phyloP scores from a whole-genome alignment of 2,329 filamentous ascomycete species.

The Xylariaceae sp. region DNA sequence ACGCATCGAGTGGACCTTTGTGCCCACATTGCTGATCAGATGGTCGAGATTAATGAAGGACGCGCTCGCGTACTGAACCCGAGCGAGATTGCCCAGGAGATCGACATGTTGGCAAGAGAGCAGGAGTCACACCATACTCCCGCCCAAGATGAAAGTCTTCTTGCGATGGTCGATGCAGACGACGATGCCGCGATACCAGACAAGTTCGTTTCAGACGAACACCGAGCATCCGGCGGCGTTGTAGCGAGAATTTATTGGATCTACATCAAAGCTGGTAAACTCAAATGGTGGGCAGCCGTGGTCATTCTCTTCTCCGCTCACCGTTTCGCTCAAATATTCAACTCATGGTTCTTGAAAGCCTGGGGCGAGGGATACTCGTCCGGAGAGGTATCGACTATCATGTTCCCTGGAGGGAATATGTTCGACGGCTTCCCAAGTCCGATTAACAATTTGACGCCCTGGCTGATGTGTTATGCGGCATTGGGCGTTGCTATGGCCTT shows the following conservation, averaged over 20 bases:
- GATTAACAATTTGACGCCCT: conserved; percentile 60
- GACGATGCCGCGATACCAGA: conserved; percentile 54
- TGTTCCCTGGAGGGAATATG: conserved; percentile 23
- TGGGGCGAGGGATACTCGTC: conserved; percentile 74
- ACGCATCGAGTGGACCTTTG: conserved; percentile 77
- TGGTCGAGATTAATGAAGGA: conserved; percentile 64
- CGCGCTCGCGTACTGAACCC: conserved; percentile 45
- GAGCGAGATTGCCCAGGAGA: conserved; percentile 40
- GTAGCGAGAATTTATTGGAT: conserved; percentile 73
- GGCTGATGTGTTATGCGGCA: conserved; percentile 65
- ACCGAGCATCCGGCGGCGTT: conserved; percentile 68
- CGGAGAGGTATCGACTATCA: conserved; percentile 11
- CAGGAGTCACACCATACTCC: conserved; percentile 19
- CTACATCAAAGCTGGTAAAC: conserved; percentile 75
- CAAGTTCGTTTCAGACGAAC: conserved; percentile 76
- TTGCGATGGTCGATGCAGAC: conserved; percentile 34
- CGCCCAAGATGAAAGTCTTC: conserved; percentile 31
- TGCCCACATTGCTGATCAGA: conserved; percentile 64
- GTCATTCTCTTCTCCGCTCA: conserved; percentile 58
- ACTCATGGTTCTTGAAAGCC: conserved; percentile 77
- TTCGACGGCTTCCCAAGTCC: conserved; percentile 60
- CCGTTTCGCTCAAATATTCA: conserved; percentile 58
- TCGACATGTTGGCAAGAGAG: conserved; percentile 30
- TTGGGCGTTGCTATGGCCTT: conserved; percentile 59
- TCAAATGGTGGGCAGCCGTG: conserved; percentile 66